Conservation (phyloP, 108 stramenopile genomes). For the Skeletonema marinoi region DNA sequence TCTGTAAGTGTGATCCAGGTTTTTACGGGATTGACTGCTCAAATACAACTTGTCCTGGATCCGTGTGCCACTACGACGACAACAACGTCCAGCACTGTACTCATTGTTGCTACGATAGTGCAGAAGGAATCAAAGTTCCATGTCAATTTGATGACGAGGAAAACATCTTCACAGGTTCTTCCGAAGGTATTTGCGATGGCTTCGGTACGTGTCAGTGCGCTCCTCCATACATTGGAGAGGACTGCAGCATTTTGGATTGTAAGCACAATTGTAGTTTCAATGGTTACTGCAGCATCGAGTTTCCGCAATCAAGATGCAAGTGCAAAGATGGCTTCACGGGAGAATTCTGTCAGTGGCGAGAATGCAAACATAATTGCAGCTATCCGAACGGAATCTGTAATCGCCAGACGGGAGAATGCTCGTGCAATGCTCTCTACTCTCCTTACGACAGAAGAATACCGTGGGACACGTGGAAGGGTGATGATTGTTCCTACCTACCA, state of each 20-base stretch:
- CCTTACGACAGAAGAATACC: constrained; percentile 72
- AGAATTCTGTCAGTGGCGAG: constrained; percentile 62
- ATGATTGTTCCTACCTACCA: constrained; percentile 38
- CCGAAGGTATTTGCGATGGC: constrained; percentile 88
- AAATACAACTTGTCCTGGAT: constrained; percentile 85
- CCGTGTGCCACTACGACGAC: constrained; percentile 80
- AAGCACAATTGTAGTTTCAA: constrained; percentile 74
- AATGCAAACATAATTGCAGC: constrained; percentile 88
- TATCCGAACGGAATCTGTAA: constrained; percentile 85
- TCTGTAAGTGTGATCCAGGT: constrained; percentile 75
- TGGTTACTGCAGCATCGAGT: constrained; percentile 89
- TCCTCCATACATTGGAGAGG: constrained; percentile 84
- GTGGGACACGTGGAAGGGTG: constrained; percentile 54
- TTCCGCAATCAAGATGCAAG: constrained; percentile 81
- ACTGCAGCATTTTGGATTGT: constrained; percentile 80
- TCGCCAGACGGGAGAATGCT: constrained; percentile 67
- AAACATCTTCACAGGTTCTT: constrained; percentile 56
- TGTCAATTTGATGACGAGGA: constrained; percentile 51
- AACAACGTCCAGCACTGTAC: constrained; percentile 57
- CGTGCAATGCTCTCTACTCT: constrained; percentile 59
- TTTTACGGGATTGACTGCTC: constrained; percentile 86
- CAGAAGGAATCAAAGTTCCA: constrained; percentile 53
- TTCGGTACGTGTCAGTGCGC: constrained; percentile 89
- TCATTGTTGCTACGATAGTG: constrained; percentile 83
- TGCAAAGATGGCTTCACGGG: constrained; percentile 81